Base-by-base conservation (phyloP, 2,329 filamentous ascomycete species). In the Trichoderma arundinaceum region DNA sequence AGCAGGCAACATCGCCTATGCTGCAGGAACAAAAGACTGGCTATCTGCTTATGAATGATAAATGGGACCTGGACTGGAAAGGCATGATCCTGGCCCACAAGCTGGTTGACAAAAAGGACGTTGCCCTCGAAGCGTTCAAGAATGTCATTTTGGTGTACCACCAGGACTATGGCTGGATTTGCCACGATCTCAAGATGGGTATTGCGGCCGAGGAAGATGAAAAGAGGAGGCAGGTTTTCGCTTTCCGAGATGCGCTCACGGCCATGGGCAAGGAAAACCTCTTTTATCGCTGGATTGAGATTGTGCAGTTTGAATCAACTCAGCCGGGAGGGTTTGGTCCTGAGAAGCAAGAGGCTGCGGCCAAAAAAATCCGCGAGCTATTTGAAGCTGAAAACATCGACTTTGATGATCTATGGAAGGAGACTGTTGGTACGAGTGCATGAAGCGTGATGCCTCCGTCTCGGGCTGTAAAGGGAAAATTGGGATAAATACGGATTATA, bases 271-370 rank as follows among this genome's bases (percentile, higher is more conserved):
- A 97, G 78, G 94, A 97, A 76, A 88, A 90, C 69, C 77, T 97
- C 61, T 97, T 97, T 80, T 97, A 91, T 80, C 87, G 90, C 64
- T 97, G 93, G 92, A 91, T 97, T 56, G 94, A 97, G 80, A 85
- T 96, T 74, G 88, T 97, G 57, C 93, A 97, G 78, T 96, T 88
- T 73, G 93, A 97, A 78, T 90, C 91, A 48, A 90, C 88, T 41
- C 85, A 86, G 70, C 91, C 92, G 0, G 92, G 90, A 17, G 92
- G 91, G 0, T 96, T 96, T 74, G 91, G 89, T 1, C 80, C 83
- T 0, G 90, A 93, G 74, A 85, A 88, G 72, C 92, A 96, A 77
- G 82, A 86, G 64, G 85, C 82, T 49, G 89, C 91, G 1, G 92
- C 92, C 66, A 80, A 86, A 69, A 89, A 93, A 77, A 91, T 94